A percentile compares a stretch with the other conserved stretches of the same genome.
Conservation (phyloP, 2,329 filamentous ascomycete genomes). For the Curvularia eragrostidis region DNA sequence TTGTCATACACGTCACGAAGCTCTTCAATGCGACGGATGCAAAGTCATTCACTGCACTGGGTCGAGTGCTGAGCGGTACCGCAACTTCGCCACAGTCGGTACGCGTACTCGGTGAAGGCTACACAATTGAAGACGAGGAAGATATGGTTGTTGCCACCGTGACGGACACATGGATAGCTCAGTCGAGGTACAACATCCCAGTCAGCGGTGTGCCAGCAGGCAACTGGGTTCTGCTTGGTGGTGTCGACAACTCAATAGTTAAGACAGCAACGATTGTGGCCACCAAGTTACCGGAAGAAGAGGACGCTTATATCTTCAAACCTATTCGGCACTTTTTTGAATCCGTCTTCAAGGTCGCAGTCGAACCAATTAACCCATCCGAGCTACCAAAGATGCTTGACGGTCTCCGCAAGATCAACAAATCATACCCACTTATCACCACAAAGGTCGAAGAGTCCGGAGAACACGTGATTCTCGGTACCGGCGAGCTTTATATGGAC, state of each 20-base stretch:
- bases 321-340: conserved; percentile 95
- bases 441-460: conserved; percentile 99
- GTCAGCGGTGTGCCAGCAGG: conserved; percentile 92
- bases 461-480: conserved; percentile 93
- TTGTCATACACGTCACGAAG: conserved; percentile 93
- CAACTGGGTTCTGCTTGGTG: conserved; percentile 89
- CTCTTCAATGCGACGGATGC: conserved; percentile 90
- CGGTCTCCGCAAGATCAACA: conserved; percentile 94
- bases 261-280: conserved; percentile 93
- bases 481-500: conserved; percentile 99
- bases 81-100: conserved; percentile 82
- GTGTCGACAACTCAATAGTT: conserved; percentile 96
- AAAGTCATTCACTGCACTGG: conserved; percentile 88
- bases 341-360: conserved; percentile 95
- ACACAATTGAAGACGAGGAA: conserved; percentile 96
- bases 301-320: conserved; percentile 94
- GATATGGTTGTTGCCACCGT: conserved; percentile 92
- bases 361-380: conserved; percentile 97
- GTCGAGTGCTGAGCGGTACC: conserved; percentile 90
- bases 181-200: conserved; percentile 91
- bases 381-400: conserved; percentile 99
- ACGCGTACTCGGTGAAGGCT: conserved; percentile 90
- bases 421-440: conserved; percentile 92
- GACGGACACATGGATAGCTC: conserved; percentile 84
- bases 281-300: conserved; percentile 78